phyloP scores from a whole-genome alignment of 2,329 filamentous ascomycete species.

The Ophiostoma montium region DNA sequence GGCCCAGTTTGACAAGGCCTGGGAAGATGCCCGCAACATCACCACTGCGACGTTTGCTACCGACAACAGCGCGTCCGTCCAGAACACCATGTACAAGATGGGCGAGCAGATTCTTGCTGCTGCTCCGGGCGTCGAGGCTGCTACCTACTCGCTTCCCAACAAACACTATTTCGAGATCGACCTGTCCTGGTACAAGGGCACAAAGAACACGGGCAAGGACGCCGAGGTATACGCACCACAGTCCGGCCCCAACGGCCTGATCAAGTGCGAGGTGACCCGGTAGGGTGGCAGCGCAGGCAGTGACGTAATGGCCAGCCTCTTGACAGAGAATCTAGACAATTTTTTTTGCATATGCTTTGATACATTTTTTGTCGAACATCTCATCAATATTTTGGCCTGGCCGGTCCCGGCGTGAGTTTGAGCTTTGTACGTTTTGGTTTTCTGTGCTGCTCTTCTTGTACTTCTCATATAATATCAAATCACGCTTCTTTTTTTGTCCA shows the following conservation, averaged over 20 bases:
- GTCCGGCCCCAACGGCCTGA: constrained; percentile 84
- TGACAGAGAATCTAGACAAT: too few species aligned
- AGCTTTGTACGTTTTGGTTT: too few species aligned
- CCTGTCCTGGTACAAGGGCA: constrained; percentile 87
- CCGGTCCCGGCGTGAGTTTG: too few species aligned
- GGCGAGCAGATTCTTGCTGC: constrained; percentile 67
- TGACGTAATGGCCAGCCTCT: too few species aligned
- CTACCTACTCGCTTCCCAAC: constrained; percentile 81
- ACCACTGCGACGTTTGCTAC: constrained; percentile 86
- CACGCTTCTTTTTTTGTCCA: too few species aligned
- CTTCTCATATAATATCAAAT: too few species aligned
- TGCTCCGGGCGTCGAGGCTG: constrained; percentile 55
- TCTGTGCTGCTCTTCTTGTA: too few species aligned
- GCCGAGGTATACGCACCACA: constrained; percentile 94
- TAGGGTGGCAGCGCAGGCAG: constrained; percentile 4
- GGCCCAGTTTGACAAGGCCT: constrained; percentile 64
- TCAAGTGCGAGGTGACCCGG: constrained; percentile 77
- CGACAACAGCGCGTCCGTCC: constrained; percentile 84
- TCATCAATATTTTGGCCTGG: too few species aligned
- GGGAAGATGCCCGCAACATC: constrained; percentile 61
- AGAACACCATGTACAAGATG: constrained; percentile 99
- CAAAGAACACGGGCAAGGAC: constrained; percentile 90
- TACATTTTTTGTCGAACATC: too few species aligned
- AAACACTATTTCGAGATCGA: constrained; percentile 99
- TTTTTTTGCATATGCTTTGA: too few species aligned